Evolutionary conservation across 192 early-diverging fungal species (phyloP), one percentile per base, ranked within the genome.

Genomic region (Coemansia sp.): DNA sequence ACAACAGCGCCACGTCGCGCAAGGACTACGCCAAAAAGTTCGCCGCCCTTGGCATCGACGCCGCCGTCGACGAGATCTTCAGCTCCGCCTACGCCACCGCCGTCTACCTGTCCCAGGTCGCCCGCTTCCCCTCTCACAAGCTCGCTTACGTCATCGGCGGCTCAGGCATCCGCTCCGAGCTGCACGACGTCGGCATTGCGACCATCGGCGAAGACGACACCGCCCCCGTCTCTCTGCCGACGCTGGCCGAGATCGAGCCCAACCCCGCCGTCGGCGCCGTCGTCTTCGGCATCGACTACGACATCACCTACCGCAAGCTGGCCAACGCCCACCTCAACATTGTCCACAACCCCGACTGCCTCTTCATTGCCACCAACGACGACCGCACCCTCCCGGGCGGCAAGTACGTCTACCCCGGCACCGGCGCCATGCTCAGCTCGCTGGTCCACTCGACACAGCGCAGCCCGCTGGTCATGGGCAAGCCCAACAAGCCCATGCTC

Each of bases 1-100:
- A 99, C 85, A 99, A 99, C 82, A 91, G 89, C 70, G 87, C 91
- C 39, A 93, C 89, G 48, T 95, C 94, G 17, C 86, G 96, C 25
- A 63, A 66, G 10, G 74, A 82, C 52, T 95, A 95, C 61, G 64
- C 89, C 19, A 77, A 84, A 37, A 97, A 97, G 81, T 95, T 99
- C 67, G 62, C 79, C 46, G 81, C 72, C 44, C 71, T 96, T 7
- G 88, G 89, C 24, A 91, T 99, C 40, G 71, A 88, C 65, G 91
- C 93, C 6, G 61, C 72, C 2, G 75, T 67, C 39, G 92, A 94
- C 14, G 93, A 99, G 54, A 90, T 99, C 24, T 98, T 98, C 68
- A 87, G 88, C 52, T 95, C 93, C 1, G 84, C 96, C 3, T 94
- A 89, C 62, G 93, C 93, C 5, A 90, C 95, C 0, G 96, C 96